Conservation (phyloP, 116 monocot species). For the Thalassia testudinum region DNA sequence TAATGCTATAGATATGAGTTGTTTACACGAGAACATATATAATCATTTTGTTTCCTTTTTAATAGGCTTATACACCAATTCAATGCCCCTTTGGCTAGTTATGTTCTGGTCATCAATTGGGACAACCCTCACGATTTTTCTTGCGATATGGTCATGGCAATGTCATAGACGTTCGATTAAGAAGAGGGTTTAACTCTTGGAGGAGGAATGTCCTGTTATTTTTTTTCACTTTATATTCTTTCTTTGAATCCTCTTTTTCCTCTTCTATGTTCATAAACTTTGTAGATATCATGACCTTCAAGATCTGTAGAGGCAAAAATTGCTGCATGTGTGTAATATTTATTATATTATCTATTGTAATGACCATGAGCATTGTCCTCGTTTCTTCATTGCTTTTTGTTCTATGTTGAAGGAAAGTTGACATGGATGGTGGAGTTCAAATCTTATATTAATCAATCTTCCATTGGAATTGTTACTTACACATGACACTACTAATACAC, state of each 20-base stretch:
- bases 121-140: slow-evolving; percentile 27
- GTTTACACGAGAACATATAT: no score
- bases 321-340: not conserved
- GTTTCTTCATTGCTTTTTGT: not conserved
- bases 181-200: slow-evolving; percentile 35
- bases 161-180: slow-evolving; percentile 30
- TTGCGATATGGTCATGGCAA: slow-evolving; percentile 64
- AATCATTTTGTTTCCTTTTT: not conserved
- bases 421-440: not conserved
- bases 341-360: not conserved
- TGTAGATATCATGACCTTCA: slow-evolving; percentile 1
- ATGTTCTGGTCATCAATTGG: slow-evolving; percentile 57
- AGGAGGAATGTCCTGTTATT: not conserved
- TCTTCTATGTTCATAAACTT: not conserved
- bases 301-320: not conserved
- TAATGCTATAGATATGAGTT: not conserved
- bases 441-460: not conserved
- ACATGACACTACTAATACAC: not conserved
- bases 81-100: slow-evolving; percentile 68
- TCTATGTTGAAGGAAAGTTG: not conserved
- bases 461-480: not conserved
- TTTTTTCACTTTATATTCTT: not conserved
- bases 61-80: slow-evolving; percentile 68
- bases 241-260: not conserved
- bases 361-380: not conserved